These are phyloP conservation scores for Acanthamoeba polyphaga DNA, from an alignment of 208 protist genomes.

Conservation along the genomic window DNA sequence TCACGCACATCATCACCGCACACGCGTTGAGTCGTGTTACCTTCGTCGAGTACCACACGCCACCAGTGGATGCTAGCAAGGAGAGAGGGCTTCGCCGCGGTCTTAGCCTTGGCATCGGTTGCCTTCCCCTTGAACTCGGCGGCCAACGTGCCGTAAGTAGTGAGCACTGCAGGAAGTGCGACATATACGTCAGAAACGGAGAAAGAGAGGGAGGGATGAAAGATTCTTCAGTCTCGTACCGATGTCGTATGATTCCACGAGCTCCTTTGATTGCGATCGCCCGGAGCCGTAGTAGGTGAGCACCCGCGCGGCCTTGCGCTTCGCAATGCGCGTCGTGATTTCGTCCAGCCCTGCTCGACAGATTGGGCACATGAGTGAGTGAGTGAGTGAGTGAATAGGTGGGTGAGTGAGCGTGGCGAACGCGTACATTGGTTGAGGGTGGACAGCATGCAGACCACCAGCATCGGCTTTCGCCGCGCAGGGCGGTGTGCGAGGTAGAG, in stretches of 20 bases:
- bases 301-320: not conserved
- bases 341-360: not conserved
- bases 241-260: not conserved
- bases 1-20: not conserved
- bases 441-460: slow-evolving; percentile 30
- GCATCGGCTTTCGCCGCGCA: not conserved
- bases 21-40: not conserved
- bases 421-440: slow-evolving; percentile 28
- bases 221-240: not conserved
- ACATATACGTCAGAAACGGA: not conserved
- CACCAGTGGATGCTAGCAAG: too few species aligned
- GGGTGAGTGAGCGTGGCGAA: too few species aligned
- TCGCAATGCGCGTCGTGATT: not conserved
- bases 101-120: not conserved
- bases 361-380: too few species aligned
- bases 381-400: too few species aligned
- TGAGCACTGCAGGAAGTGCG: not conserved
- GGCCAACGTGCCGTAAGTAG: slow-evolving; percentile 36
- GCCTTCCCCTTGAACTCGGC: not conserved
- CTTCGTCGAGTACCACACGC: too few species aligned
- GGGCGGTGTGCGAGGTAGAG: not conserved
- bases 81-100: too few species aligned
- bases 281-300: not conserved
- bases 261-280: not conserved
- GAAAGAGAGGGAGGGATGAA: not conserved